Base-by-base conservation (phyloP, 192 early-diverging fungal genomes). In the Helicostylum pulchrum region DNA sequence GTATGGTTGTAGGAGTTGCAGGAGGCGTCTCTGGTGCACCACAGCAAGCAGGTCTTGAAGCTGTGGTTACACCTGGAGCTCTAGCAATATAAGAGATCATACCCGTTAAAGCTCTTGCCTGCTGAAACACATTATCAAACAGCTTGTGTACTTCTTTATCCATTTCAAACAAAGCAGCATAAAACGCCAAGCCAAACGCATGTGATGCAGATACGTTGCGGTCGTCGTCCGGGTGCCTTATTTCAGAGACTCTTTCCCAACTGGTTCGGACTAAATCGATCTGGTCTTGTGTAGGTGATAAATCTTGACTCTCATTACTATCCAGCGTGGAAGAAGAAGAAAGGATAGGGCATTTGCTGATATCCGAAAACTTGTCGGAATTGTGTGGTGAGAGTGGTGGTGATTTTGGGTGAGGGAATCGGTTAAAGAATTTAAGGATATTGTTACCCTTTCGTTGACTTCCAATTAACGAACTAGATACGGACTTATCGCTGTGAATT, bases 1-100 rank as follows among this genome's bases (percentile, higher is more conserved):
- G 46, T 9, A 62, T 62, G 14, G 61, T 51, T 14, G 32, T 19
- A 36, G 60, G 14, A 0, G 19, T 14, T 14, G 44, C 21, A 34
- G 47, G 19, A 4, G 32, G 32, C 7, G 14, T 4, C 17, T n/a
- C 32, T 5, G 4, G 10, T 30, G 36, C 50, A 53, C 31, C 42
- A 26, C 50, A 44, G 21, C 42, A 64, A 12, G 57, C 5, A 15
- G 51, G 11, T 9, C 36, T 43, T 53, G 34, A 26, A 39, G 42
- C 42, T 21, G 39, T 20, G 7, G 39, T 64, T 11, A 51, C 61
- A 5, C n/a, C 19, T 0, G 61, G 43, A 32, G 67, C 44, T 30
- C 54, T 52, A 7, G 59, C 53, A 14, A 69, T 69, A 20, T 62
- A 69, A 6, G 53, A 30, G n/a, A 69, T 69, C 67, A 69, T 69